A percentile compares a stretch with the other conserved stretches of the same genome.
Evolutionary conservation across 148 eudicot species (phyloP).

Genomic region (Dianthus caryophyllus): DNA sequence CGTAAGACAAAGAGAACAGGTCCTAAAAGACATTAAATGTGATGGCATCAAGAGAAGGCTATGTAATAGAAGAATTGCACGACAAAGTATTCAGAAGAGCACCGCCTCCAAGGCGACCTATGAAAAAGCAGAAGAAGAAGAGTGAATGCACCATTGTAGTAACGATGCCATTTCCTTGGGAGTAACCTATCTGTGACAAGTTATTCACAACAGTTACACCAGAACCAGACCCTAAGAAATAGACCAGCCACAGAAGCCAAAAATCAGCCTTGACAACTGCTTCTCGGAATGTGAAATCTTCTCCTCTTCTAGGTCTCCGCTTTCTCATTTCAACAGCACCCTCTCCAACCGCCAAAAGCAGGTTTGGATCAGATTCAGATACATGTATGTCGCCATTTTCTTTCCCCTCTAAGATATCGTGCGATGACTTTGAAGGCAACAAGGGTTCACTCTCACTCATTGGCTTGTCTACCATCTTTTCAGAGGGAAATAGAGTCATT

Average conservation of each 20-base stretch:
- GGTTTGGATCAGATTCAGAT: constrained; percentile 41
- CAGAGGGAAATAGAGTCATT: constrained; percentile 73
- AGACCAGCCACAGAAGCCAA: constrained; percentile 85
- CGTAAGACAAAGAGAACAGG: too few species aligned
- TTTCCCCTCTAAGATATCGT: constrained; percentile 37
- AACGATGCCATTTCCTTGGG: constrained; percentile 49
- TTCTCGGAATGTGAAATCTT: constrained; percentile 75
- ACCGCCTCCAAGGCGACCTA: constrained; percentile 86
- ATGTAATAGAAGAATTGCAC: constrained; percentile 42
- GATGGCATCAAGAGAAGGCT: too few species aligned
- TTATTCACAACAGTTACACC: constrained; percentile 89
- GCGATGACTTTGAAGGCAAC: constrained; percentile 17
- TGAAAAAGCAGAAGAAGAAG: constrained; percentile 72
- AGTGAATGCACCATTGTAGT: constrained; percentile 60
- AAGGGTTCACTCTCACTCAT: constrained; percentile 29
- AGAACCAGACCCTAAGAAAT: constrained; percentile 80
- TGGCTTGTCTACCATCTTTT: constrained; percentile 23
- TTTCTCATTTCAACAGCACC: constrained; percentile 71
- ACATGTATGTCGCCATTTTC: constrained; percentile 15
- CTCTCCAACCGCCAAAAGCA: constrained; percentile 74
- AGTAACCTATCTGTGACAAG: constrained; percentile 76
- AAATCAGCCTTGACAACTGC: constrained; percentile 85
- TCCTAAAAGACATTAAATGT: too few species aligned
- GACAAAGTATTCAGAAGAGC: constrained; percentile 71
- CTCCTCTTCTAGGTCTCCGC: constrained; percentile 79